Conservation (phyloP, 257 asterid genomes). For the Ehretia macrophylla region DNA sequence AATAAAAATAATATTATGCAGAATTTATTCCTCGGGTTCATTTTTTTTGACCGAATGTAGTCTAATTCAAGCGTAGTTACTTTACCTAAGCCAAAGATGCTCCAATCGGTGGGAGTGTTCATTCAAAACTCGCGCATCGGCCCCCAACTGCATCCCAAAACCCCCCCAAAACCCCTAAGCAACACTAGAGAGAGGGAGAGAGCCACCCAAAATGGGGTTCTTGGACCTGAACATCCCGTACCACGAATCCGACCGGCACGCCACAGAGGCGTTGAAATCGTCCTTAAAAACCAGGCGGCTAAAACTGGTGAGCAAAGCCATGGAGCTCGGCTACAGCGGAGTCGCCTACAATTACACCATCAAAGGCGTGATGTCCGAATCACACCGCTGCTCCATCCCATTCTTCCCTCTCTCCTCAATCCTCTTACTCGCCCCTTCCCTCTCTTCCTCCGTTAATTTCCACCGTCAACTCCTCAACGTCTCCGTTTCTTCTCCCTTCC, state of each 20-base stretch:
- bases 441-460: background rate
- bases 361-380: background rate
- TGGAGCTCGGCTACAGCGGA: background rate
- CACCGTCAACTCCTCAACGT: conserved; percentile 53
- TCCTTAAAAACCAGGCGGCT: conserved; percentile 55
- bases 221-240: conserved; percentile 79
- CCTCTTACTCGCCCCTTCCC: background rate
- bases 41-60: no score
- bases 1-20: no score
- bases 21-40: no score
- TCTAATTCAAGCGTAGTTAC: no score
- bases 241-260: conserved; percentile 62
- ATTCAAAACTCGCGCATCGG: background rate
- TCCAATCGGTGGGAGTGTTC: no score
- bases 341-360: background rate
- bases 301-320: conserved; percentile 38
- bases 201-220: conserved; percentile 70
- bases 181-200: no score
- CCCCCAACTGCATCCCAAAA: background rate
- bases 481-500: conserved; percentile 58
- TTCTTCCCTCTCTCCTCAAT: background rate
- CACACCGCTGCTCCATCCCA: background rate
- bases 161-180: background rate
- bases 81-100: no score
- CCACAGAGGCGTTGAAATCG: conserved; percentile 34